phyloP scores from a whole-genome alignment of 148 eudicot genomes.

The Cornus florida region DNA sequence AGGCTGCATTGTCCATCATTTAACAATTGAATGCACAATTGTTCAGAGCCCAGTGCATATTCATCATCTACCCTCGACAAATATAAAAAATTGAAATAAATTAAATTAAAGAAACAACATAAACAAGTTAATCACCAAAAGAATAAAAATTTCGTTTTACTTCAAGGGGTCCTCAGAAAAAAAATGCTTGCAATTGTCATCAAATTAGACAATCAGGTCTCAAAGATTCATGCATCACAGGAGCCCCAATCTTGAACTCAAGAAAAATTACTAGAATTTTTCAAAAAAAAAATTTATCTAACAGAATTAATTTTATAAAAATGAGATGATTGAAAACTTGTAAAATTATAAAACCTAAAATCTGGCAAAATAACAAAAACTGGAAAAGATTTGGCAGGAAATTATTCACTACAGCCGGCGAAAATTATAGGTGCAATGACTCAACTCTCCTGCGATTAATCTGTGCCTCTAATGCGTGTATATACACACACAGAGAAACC shows the following conservation, averaged over 20 bases:
- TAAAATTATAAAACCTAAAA: too few species aligned
- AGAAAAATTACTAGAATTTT: background rate
- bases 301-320: background rate
- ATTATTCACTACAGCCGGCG: constrained; percentile 38
- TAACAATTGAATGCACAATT: constrained; percentile 6
- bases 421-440: constrained; percentile 36
- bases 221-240: constrained; percentile 56
- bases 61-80: constrained; percentile 28
- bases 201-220: constrained; percentile 53
- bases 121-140: background rate
- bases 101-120: background rate
- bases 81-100: too few species aligned
- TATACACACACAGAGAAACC: background rate
- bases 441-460: constrained; percentile 36
- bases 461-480: constrained; percentile 18
- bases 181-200: constrained; percentile 47
- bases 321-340: too few species aligned
- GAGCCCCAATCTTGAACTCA: constrained; percentile 7
- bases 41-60: constrained; percentile 62
- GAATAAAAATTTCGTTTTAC: too few species aligned
- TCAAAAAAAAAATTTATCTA: too few species aligned
- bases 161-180: constrained; percentile 31
- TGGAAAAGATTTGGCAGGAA: constrained; percentile 25
- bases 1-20: too few species aligned
- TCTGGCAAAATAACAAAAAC: too few species aligned